Percentiles rank a stretch among this genome's conserved stretches.
Conservation (phyloP, 1,284 basidiomycete species). For the Tranzscheliella williamsii region DNA sequence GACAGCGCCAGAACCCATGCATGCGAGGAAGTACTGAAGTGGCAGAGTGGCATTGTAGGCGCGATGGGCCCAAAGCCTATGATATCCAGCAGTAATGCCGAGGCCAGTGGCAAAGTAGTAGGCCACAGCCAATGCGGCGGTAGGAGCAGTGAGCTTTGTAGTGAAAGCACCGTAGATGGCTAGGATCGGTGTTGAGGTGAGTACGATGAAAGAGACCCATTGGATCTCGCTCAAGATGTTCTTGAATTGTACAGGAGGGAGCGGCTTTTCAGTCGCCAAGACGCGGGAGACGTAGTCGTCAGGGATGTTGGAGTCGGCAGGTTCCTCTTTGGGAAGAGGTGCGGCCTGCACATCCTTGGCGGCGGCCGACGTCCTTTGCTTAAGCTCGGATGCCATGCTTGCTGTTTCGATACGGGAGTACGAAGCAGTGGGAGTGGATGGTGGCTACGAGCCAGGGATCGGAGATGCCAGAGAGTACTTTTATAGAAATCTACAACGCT, state of each 20-base stretch:
- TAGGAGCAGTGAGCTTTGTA: constrained; percentile 41
- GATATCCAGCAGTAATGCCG: constrained; percentile 58
- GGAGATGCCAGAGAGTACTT: too few relatives aligned
- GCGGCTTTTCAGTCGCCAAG: constrained; percentile 44
- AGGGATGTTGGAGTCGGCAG: constrained; percentile 50
- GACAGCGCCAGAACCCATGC: constrained; percentile 58
- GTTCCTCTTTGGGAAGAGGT: constrained; percentile 23
- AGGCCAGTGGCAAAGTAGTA: constrained; percentile 60
- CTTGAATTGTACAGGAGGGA: constrained; percentile 53
- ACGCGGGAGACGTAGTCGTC: constrained; percentile 54
- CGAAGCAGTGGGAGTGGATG: too few relatives aligned
- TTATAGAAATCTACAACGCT: too few relatives aligned
- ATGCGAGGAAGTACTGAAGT: constrained; percentile 54
- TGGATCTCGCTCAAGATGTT: constrained; percentile 58
- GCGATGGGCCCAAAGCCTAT: constrained; percentile 59
- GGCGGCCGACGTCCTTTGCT: constrained; percentile 29
- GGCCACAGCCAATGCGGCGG: constrained; percentile 39
- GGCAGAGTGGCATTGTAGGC: constrained; percentile 51
- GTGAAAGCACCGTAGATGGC: constrained; percentile 54
- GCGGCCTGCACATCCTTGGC: constrained; percentile 38
- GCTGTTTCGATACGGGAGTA: too few relatives aligned
- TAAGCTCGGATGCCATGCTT: constrained; percentile 34
- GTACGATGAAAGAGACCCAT: constrained; percentile 57
- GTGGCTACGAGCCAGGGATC: too few relatives aligned
- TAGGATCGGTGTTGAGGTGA: constrained; percentile 51